Percentiles rank a stretch among this genome's conserved stretches.
Conservation (phyloP, 345 rosid genomes). For the Lepidium sativum region DNA sequence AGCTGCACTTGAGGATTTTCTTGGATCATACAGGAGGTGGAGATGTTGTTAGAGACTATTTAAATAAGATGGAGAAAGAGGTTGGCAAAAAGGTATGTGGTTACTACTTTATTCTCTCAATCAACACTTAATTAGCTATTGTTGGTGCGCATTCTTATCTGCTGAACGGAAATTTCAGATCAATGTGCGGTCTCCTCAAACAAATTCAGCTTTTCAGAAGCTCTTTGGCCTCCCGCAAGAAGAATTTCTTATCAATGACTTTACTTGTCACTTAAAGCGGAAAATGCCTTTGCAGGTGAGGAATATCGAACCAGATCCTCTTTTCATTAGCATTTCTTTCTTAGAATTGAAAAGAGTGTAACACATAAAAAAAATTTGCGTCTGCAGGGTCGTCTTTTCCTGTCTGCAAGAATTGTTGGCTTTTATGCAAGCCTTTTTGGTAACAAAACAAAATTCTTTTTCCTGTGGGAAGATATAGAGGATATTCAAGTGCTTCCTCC, state of each 20-base stretch:
- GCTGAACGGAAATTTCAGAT: slow-evolving; percentile 41
- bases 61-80: slow-evolving; percentile 97
- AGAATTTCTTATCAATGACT: slow-evolving; percentile 96
- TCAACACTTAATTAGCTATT: slow-evolving; percentile 1
- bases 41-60: slow-evolving; percentile 71
- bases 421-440: slow-evolving; percentile 90
- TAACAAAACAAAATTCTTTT: slow-evolving; percentile 82
- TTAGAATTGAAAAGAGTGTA: neutral
- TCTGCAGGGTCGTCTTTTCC: slow-evolving; percentile 82
- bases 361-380: neutral
- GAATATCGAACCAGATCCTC: neutral
- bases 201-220: slow-evolving; percentile 95
- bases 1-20: slow-evolving; percentile 79
- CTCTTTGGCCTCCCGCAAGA: slow-evolving; percentile 89
- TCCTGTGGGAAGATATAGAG: slow-evolving; percentile 96
- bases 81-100: slow-evolving; percentile 85
- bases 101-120: neutral
- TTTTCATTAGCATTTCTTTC: neutral
- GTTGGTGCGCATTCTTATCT: slow-evolving; percentile 1
- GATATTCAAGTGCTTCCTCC: slow-evolving; percentile 75
- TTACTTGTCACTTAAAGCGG: slow-evolving; percentile 92
- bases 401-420: slow-evolving; percentile 90
- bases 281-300: slow-evolving; percentile 92
- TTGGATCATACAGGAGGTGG: slow-evolving; percentile 82
- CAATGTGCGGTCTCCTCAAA: slow-evolving; percentile 89